Percentiles rank a stretch among this genome's conserved stretches.
Evolutionary conservation across 2,329 filamentous ascomycete species (phyloP).

Genomic region (Chaetomiaceae sp.): DNA sequence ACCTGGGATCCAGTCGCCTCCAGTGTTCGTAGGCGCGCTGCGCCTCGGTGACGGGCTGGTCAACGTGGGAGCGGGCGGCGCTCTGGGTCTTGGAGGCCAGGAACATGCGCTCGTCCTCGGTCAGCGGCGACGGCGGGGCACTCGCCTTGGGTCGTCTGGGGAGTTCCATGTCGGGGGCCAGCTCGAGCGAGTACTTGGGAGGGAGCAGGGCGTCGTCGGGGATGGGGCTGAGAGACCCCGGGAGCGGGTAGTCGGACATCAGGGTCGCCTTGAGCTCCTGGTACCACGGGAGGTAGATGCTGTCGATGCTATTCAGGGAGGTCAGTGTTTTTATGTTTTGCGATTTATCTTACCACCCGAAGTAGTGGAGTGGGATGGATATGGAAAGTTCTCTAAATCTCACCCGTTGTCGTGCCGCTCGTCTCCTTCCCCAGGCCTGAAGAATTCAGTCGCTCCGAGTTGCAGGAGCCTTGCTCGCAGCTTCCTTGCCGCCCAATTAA

Average conservation of each 20-base stretch:
- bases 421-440: slow-evolving; percentile 79
- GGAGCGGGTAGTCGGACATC: slow-evolving; percentile 63
- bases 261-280: slow-evolving; percentile 63
- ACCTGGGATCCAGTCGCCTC: slow-evolving; percentile 20
- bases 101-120: slow-evolving; percentile 17
- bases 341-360: too few relatives aligned
- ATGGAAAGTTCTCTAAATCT: slow-evolving; percentile 25
- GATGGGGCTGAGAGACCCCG: slow-evolving; percentile 63
- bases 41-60: slow-evolving; percentile 17
- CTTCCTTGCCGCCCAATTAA: slow-evolving; percentile 90
- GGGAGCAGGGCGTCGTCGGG: slow-evolving; percentile 69
- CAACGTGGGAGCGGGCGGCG: slow-evolving; percentile 26
- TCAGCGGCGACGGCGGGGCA: neutral
- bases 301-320: slow-evolving; percentile 62
- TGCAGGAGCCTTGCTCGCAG: slow-evolving; percentile 79
- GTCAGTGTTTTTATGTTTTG: neutral
- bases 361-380: neutral
- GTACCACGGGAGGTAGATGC: slow-evolving; percentile 75
- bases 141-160: too few relatives aligned
- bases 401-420: slow-evolving; percentile 91
- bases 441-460: slow-evolving; percentile 73
- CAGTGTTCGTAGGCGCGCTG: slow-evolving; percentile 24
- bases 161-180: slow-evolving; percentile 17
- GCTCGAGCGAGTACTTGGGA: slow-evolving; percentile 57
- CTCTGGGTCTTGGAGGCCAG: slow-evolving; percentile 20